These are phyloP conservation scores for Ophiostoma sp. DNA, from an alignment of 2,329 filamentous ascomycete genomes.

Conservation along the genomic window DNA sequence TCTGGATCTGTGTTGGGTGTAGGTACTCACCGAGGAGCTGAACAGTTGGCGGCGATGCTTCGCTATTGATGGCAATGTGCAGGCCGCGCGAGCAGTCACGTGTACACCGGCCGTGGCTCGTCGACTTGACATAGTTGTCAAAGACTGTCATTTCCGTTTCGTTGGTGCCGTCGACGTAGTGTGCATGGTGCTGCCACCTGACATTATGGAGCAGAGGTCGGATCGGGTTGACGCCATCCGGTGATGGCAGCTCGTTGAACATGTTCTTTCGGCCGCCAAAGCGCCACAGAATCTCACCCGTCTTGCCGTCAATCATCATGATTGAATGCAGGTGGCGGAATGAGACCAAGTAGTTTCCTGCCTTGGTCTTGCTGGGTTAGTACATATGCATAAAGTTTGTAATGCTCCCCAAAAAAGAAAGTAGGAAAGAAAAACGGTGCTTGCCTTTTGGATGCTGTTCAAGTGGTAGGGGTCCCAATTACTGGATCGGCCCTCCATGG, in stretches of 20 bases:
- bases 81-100: conserved; percentile 39
- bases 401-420: not conserved
- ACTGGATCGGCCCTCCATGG: conserved; percentile 19
- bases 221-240: conserved; percentile 20
- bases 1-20: conserved; percentile 35
- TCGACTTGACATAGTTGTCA: conserved; percentile 46
- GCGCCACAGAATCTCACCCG: conserved; percentile 43
- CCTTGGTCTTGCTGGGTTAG: conserved; percentile 33
- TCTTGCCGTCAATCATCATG: conserved; percentile 39
- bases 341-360: conserved; percentile 45
- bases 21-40: conserved; percentile 43
- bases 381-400: not conserved
- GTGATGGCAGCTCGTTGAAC: conserved; percentile 35
- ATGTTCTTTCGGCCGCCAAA: conserved; percentile 42
- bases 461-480: conserved; percentile 49
- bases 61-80: conserved; percentile 41
- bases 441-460: conserved; percentile 40
- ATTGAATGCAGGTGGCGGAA: conserved; percentile 40
- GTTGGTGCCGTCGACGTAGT: conserved; percentile 38
- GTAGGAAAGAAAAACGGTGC: not conserved
- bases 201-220: conserved; percentile 27
- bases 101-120: conserved; percentile 32
- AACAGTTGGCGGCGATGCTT: conserved; percentile 38
- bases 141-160: conserved; percentile 43
- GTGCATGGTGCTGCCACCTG: conserved; percentile 45